Conservation (phyloP, 257 asterid species). For the Solanum verrucosum region DNA sequence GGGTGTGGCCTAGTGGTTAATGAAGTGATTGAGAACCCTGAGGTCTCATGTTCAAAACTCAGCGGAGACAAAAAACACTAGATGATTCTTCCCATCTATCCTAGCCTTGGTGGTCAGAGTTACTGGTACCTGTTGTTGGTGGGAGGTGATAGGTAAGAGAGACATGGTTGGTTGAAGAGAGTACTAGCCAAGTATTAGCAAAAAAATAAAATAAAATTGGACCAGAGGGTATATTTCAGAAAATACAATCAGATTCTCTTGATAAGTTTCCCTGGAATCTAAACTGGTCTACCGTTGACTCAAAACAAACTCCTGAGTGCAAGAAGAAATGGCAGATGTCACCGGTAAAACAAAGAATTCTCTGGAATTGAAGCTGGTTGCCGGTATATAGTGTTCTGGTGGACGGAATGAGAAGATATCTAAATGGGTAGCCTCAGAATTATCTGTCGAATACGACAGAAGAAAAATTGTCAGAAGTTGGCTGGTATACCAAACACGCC, state of each 20-base stretch:
- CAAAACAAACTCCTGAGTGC: not conserved
- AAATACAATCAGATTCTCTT: not conserved
- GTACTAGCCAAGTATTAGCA: not conserved
- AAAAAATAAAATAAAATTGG: not conserved
- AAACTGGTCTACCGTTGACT: not conserved
- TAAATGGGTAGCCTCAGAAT: not conserved
- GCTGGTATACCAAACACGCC: not conserved
- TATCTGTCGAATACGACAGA: not conserved
- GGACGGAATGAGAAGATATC: not conserved
- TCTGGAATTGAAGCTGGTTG: not conserved
- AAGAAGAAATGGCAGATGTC: not conserved
- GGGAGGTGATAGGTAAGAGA: not conserved
- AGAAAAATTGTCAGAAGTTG: not conserved
- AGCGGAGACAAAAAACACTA: not conserved
- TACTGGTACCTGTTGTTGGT: not conserved
- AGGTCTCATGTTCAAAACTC: not conserved
- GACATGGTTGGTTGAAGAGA: not conserved
- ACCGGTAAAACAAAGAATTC: not conserved
- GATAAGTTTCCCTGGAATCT: not conserved
- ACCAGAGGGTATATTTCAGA: not conserved
- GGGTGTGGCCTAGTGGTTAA: not conserved
- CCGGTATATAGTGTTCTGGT: not conserved
- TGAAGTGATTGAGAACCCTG: not conserved
- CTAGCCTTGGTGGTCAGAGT: not conserved
- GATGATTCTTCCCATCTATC: not conserved